Evolutionary conservation across 108 stramenopile species (phyloP).

Genomic region (Nitzschia palea): DNA sequence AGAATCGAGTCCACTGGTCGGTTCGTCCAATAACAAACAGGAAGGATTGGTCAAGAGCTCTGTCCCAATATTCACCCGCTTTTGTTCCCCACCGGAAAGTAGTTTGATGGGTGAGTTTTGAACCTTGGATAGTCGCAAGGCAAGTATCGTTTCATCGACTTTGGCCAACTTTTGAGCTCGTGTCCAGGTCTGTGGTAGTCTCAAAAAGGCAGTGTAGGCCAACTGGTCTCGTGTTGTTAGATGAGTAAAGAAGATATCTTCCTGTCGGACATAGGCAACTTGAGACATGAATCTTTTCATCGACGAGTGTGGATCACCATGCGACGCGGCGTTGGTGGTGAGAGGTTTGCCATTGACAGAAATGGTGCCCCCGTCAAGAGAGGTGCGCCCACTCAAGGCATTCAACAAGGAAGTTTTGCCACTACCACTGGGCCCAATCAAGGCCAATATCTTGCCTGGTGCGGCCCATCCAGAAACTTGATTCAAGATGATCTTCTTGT

Average conservation of each 20-base stretch:
- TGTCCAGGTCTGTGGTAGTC: slow-evolving; percentile 46
- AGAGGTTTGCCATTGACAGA: slow-evolving; percentile 47
- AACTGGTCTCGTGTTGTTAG: slow-evolving; percentile 76
- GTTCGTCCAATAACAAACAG: slow-evolving; percentile 79
- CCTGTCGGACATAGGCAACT: slow-evolving; percentile 77
- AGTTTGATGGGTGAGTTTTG: slow-evolving; percentile 55
- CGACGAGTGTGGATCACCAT: neutral
- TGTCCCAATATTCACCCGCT: slow-evolving; percentile 78
- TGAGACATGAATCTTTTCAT: slow-evolving; percentile 54
- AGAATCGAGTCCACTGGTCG: slow-evolving; percentile 76
- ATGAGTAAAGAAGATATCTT: slow-evolving; percentile 71
- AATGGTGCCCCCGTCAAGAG: slow-evolving; percentile 42
- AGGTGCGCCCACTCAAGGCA: slow-evolving; percentile 45
- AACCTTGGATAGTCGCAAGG: slow-evolving; percentile 57
- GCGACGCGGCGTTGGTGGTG: slow-evolving; percentile 8
- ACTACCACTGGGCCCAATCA: slow-evolving; percentile 64
- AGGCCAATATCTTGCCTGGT: slow-evolving; percentile 53
- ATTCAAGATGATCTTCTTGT: slow-evolving; percentile 41
- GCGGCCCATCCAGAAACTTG: slow-evolving; percentile 51
- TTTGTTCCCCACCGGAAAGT: slow-evolving; percentile 77
- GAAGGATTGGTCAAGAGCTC: slow-evolving; percentile 72
- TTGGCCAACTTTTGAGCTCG: slow-evolving; percentile 41
- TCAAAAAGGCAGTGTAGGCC: slow-evolving; percentile 66
- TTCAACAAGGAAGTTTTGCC: slow-evolving; percentile 66
- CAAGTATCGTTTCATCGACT: slow-evolving; percentile 49